Percentiles rank a stretch among this genome's conserved stretches.
Evolutionary conservation across 352 stramenopile species (phyloP).

Genomic region (Globisporangium perplexum): DNA sequence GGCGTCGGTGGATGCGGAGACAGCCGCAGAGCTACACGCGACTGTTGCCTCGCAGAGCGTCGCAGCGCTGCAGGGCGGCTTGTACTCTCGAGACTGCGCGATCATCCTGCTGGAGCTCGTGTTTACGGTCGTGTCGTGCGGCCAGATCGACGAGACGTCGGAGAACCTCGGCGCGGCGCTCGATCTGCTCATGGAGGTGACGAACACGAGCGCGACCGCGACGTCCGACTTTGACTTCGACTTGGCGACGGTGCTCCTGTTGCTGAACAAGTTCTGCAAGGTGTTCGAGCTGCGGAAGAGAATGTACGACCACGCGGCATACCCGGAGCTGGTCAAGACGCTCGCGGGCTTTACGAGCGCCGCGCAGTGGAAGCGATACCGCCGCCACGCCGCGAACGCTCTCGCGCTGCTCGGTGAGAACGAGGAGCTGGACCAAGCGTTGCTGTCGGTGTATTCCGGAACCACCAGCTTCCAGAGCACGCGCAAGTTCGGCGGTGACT

Average conservation of each 20-base stretch:
- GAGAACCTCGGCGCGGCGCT: slow-evolving; percentile 36
- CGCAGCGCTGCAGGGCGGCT: slow-evolving; percentile 26
- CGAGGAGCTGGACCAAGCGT: slow-evolving; percentile 23
- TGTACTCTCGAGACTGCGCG: slow-evolving; percentile 55
- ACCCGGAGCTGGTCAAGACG: slow-evolving; percentile 32
- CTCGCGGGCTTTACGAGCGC: slow-evolving; percentile 26
- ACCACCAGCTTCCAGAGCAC: not conserved
- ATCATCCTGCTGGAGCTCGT: slow-evolving; percentile 42
- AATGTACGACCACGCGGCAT: slow-evolving; percentile 42
- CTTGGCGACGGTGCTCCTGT: slow-evolving; percentile 28
- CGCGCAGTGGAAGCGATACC: slow-evolving; percentile 33
- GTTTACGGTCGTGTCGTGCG: slow-evolving; percentile 1
- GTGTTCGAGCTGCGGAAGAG: slow-evolving; percentile 22
- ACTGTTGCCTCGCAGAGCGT: slow-evolving; percentile 14
- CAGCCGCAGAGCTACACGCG: slow-evolving; percentile 19
- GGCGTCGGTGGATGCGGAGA: slow-evolving; percentile 17
- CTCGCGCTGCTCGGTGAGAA: slow-evolving; percentile 50
- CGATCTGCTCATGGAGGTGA: slow-evolving; percentile 37
- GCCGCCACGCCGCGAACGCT: slow-evolving; percentile 25
- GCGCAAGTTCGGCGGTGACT: not conserved
- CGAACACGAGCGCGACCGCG: slow-evolving; percentile 31
- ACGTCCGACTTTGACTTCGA: slow-evolving; percentile 30
- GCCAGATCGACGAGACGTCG: slow-evolving; percentile 9
- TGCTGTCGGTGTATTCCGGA: slow-evolving; percentile 9
- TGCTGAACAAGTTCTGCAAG: slow-evolving; percentile 41